Conservation (phyloP, 2,329 filamentous ascomycete genomes). For the Ilyonectria destructans region DNA sequence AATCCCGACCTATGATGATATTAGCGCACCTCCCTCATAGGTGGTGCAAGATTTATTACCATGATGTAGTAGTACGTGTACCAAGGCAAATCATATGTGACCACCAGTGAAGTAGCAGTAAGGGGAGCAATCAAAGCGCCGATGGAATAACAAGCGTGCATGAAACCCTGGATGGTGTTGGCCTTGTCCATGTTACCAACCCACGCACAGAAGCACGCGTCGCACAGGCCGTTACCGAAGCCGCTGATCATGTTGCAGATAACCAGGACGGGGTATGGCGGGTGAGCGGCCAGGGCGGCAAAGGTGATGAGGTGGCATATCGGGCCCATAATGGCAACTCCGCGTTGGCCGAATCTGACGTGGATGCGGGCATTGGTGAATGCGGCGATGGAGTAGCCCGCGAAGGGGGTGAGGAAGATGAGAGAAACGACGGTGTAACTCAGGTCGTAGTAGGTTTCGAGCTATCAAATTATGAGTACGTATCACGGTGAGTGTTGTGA, state of each 20-base stretch:
- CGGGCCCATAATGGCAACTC: conserved; percentile 76
- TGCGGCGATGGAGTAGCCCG: conserved; percentile 75
- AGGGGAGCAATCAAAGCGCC: conserved; percentile 77
- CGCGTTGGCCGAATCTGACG: conserved; percentile 74
- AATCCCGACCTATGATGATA: conserved; percentile 56
- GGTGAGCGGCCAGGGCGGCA: conserved; percentile 72
- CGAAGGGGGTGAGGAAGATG: conserved; percentile 76
- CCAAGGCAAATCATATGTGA: conserved; percentile 73
- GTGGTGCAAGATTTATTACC: conserved; percentile 61
- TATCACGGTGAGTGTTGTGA: accelerated
- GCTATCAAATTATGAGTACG: conserved; percentile 52
- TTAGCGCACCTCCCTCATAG: conserved; percentile 13
- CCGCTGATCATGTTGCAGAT: conserved; percentile 76
- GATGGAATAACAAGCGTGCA: conserved; percentile 77
- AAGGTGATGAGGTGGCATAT: conserved; percentile 75
- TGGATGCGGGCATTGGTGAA: conserved; percentile 75
- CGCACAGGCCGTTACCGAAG: conserved; percentile 77
- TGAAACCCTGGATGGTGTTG: conserved; percentile 77
- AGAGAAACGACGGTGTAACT: conserved; percentile 74
- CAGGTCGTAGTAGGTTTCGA: conserved; percentile 74
- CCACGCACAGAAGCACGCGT: conserved; percentile 67
- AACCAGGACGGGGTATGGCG: conserved; percentile 76
- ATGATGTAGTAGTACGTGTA: conserved; percentile 81
- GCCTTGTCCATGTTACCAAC: conserved; percentile 77
- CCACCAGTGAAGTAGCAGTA: conserved; percentile 78